phyloP scores from a whole-genome alignment of 2,329 filamentous ascomycete genomes.

The Blumeria hordei region DNA sequence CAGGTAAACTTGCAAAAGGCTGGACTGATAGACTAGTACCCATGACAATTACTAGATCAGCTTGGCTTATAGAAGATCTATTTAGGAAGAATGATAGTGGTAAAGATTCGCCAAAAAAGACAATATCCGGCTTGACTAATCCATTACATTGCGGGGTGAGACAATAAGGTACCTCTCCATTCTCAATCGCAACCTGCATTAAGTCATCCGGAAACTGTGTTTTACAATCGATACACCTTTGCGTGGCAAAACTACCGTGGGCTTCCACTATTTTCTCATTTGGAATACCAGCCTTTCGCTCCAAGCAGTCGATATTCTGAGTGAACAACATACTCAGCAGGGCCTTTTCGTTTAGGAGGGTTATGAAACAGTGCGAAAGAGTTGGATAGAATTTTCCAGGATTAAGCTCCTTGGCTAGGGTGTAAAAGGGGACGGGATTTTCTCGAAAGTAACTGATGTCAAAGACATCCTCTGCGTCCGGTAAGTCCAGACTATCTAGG shows the following conservation, averaged over 20 bases:
- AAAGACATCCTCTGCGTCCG: constrained; percentile 81
- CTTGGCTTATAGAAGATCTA: constrained; percentile 27
- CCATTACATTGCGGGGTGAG: constrained; percentile 37
- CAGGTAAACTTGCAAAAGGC: constrained; percentile 66
- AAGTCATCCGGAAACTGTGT: constrained; percentile 41
- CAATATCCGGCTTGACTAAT: constrained; percentile 56
- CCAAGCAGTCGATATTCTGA: constrained; percentile 93
- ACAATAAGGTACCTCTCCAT: constrained; percentile 49
- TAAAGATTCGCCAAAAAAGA: constrained; percentile 62
- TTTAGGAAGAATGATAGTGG: constrained; percentile 39
- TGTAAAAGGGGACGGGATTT: constrained; percentile 77
- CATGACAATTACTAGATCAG: constrained; percentile 64
- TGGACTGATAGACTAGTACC: constrained; percentile 59
- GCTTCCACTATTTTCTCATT: constrained; percentile 68
- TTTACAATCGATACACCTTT: constrained; percentile 79
- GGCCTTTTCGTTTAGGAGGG: constrained; percentile 54
- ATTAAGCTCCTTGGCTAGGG: constrained; percentile 74
- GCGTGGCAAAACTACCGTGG: constrained; percentile 80
- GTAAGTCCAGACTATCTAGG: constrained; percentile 61
- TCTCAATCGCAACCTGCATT: constrained; percentile 47
- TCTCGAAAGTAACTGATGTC: constrained; percentile 72
- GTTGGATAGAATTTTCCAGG: constrained; percentile 78
- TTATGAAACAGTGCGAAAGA: constrained; percentile 71
- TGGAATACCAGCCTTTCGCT: constrained; percentile 66
- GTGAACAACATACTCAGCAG: constrained; percentile 74